Evolutionary conservation across 805 yeast genomes (phyloP).

Genomic region (Millerozyma acaciae): DNA sequence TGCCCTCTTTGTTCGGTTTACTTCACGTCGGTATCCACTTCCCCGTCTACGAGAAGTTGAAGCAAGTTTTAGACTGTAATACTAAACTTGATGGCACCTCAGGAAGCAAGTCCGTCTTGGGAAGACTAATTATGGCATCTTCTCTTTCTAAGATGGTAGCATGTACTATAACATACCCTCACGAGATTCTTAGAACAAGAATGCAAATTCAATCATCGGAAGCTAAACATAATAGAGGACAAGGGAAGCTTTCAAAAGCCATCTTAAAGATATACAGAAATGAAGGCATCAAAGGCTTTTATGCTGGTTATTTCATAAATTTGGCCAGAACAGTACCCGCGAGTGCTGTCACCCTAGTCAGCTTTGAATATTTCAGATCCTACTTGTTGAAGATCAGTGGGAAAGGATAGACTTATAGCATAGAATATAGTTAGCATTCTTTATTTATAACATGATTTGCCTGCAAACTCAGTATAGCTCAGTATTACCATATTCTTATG

Average conservation of each 20-base stretch:
- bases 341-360: slow-evolving; percentile 88
- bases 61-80: slow-evolving; percentile 41
- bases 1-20: slow-evolving; percentile 87
- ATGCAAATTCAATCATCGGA: slow-evolving; percentile 60
- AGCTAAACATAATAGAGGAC: slow-evolving; percentile 7
- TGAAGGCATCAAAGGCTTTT: slow-evolving; percentile 82
- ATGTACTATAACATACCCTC: slow-evolving; percentile 87
- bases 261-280: slow-evolving; percentile 43
- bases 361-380: slow-evolving; percentile 76
- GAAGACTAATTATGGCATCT: slow-evolving; percentile 53
- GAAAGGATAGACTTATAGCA: slow-evolving; percentile 8
- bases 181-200: slow-evolving; percentile 88
- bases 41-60: slow-evolving; percentile 85
- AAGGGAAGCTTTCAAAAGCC: slow-evolving; percentile 24
- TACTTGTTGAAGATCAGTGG: slow-evolving; percentile 41
- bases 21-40: slow-evolving; percentile 94
- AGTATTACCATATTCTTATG: too few species aligned
- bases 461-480: too few species aligned
- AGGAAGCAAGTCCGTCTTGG: slow-evolving; percentile 13
- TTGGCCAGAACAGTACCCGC: slow-evolving; percentile 91
- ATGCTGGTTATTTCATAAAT: slow-evolving; percentile 85
- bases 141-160: slow-evolving; percentile 85
- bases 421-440: slow-evolving; percentile 4
- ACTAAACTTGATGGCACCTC: slow-evolving; percentile 4
- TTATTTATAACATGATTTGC: too few species aligned